phyloP scores from a whole-genome alignment of 192 early-diverging fungal genomes.

The Mortierella claussenii region DNA sequence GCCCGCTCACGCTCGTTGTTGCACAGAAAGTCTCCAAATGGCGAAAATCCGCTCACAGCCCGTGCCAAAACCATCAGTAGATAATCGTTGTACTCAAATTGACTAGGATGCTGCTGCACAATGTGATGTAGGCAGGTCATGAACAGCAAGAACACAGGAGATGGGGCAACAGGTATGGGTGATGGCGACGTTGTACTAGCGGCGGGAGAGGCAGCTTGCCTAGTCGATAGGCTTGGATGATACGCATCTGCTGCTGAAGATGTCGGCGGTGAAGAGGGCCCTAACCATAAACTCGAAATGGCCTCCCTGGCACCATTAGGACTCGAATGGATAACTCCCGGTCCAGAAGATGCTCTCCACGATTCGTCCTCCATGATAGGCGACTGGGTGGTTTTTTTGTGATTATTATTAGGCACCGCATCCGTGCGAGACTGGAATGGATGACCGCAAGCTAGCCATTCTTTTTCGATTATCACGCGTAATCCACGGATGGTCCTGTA shows the following conservation, averaged over 20 bases:
- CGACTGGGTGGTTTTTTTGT: slow-evolving; percentile 4
- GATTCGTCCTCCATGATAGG: neutral
- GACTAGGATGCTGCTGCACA: slow-evolving; percentile 46
- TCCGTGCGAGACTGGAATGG: slow-evolving; percentile 52
- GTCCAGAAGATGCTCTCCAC: neutral
- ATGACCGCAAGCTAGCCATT: slow-evolving; percentile 56
- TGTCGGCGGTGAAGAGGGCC: slow-evolving; percentile 3
- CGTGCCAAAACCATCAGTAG: slow-evolving; percentile 50
- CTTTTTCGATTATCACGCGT: slow-evolving; percentile 56
- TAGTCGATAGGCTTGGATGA: no score
- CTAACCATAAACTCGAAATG: slow-evolving; percentile 9
- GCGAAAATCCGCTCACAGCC: slow-evolving; percentile 46
- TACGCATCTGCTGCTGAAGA: neutral
- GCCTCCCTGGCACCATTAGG: slow-evolving; percentile 43
- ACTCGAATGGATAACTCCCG: slow-evolving; percentile 28
- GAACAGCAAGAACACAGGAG: slow-evolving; percentile 57
- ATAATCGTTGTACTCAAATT: slow-evolving; percentile 57
- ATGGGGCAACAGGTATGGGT: slow-evolving; percentile 17
- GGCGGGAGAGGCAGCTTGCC: neutral
- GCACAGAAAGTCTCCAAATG: slow-evolving; percentile 57
- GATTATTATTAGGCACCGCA: neutral
- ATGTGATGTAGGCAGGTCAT: slow-evolving; percentile 56
- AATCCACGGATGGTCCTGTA: slow-evolving; percentile 54
- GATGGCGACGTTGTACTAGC: neutral
- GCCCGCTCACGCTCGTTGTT: slow-evolving; percentile 53